A percentile compares a stretch with the other conserved stretches of the same genome.
These are phyloP conservation scores for Trichoderma atrobrunneum DNA, from an alignment of 2,329 filamentous ascomycete genomes.

Conservation along the genomic window DNA sequence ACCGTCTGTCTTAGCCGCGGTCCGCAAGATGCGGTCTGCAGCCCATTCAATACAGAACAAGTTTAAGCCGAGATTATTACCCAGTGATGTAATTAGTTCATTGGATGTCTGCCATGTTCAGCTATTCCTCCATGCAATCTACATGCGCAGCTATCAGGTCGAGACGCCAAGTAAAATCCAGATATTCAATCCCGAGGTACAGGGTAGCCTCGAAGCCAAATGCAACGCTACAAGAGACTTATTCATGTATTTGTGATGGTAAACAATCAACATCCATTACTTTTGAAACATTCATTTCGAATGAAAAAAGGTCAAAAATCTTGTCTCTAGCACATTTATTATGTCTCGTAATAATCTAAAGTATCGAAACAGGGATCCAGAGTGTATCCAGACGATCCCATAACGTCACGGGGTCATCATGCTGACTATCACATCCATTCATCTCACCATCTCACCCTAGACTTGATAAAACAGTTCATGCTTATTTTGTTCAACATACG, in stretches of 20 bases:
- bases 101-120: not conserved
- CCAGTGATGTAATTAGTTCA: not conserved
- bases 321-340: not conserved
- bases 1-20: slow-evolving; percentile 49
- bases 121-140: not conserved
- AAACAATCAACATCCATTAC: not conserved
- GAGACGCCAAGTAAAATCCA: not conserved
- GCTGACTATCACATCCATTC: not conserved
- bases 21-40: not conserved
- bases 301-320: rapidly evolving
- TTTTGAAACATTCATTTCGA: not conserved
- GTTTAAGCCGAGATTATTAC: not conserved
- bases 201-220: not conserved
- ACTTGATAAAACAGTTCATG: not conserved
- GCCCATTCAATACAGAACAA: not conserved
- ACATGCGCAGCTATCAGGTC: not conserved
- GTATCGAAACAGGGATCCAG: not conserved
- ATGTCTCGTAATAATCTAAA: not conserved
- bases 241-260: not conserved
- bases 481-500: not conserved
- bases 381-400: not conserved
- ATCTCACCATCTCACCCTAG: not conserved
- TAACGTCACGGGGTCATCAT: not conserved
- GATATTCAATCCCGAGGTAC: not conserved
- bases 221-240: not conserved